phyloP scores from a whole-genome alignment of 306 rosid species.

The Cucurbita maxima region DNA sequence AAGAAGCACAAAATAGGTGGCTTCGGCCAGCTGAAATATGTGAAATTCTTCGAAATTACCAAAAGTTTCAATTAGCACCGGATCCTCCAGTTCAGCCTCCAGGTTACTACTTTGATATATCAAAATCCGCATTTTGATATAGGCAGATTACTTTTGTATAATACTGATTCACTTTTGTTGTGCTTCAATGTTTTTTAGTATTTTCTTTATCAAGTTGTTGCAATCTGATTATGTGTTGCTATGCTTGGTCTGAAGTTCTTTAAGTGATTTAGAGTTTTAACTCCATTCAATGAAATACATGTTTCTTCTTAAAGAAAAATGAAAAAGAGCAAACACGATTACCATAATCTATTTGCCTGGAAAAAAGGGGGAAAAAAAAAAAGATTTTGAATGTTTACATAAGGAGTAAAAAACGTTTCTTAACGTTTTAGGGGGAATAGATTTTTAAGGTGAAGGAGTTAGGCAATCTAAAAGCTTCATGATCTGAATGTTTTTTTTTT shows the following conservation, averaged over 20 bases:
- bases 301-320: background rate
- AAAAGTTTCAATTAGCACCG: constrained; percentile 31
- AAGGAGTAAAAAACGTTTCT: background rate
- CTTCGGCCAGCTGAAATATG: constrained; percentile 61
- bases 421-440: background rate
- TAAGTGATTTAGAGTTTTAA: background rate
- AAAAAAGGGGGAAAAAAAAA: background rate
- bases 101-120: constrained; percentile 22
- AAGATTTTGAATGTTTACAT: background rate
- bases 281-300: background rate
- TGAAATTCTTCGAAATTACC: constrained; percentile 50
- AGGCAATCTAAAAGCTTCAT: background rate
- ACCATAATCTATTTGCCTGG: background rate
- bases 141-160: background rate
- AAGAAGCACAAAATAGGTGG: constrained; percentile 55
- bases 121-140: background rate
- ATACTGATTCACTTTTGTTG: background rate
- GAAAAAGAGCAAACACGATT: background rate
- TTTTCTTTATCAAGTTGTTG: background rate
- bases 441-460: background rate
- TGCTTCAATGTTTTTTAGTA: background rate
- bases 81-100: constrained; percentile 48
- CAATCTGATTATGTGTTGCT: background rate
- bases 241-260: background rate
- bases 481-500: background rate